Base-by-base conservation (phyloP, 2,329 filamentous ascomycete species). In the Ophiostoma populinum region DNA sequence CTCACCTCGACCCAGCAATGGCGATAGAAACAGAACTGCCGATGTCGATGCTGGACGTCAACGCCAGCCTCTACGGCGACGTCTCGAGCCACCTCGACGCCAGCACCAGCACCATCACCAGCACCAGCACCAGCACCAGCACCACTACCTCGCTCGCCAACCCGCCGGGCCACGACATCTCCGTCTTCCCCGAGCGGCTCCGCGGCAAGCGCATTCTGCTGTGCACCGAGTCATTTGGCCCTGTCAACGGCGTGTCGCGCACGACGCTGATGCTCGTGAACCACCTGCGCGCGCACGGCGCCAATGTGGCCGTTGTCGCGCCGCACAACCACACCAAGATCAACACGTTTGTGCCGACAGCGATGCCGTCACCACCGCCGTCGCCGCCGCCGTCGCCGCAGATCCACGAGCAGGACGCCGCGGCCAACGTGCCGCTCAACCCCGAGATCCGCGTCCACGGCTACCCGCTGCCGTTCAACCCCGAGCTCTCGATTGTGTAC, bases 241-340 rank as follows among this genome's bases (percentile, higher is more conserved):
- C 75, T 0, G 71, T 80, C 49, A 80, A 80, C 47, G 75, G 76
- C n/a, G 75, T 80, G 30, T 77, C 70, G 46, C 63, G 74, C 41
- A 80, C 75, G 5, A 80, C 76, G 0, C 57, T 74, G 45, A 78
- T 73, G 59, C 62, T 80, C 34, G 70, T 80, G 36, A 68, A 72
- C 48, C 75, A 80, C 43, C 57, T 80, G 15, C 65, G 72, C 37
- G 56, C 56, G n/a, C 57, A 80, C 44, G 75, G 71, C 15, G 73
- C 66, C 9, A 61, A 72, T 13, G 67, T 80, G 33, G 70, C 72
- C 7, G 70, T 79, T 6, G 74, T 79, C 22, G 74, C 76, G 26
- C 75, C 75, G 12, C 59, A 66, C 39, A 67, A 66, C 45, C 61
- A 67, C 45, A 66, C 62, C 21, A 54, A 61, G 37, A 55, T 63